Evolutionary conservation across 331 rosid species (phyloP).

Genomic region (Stylosanthes scabra): DNA sequence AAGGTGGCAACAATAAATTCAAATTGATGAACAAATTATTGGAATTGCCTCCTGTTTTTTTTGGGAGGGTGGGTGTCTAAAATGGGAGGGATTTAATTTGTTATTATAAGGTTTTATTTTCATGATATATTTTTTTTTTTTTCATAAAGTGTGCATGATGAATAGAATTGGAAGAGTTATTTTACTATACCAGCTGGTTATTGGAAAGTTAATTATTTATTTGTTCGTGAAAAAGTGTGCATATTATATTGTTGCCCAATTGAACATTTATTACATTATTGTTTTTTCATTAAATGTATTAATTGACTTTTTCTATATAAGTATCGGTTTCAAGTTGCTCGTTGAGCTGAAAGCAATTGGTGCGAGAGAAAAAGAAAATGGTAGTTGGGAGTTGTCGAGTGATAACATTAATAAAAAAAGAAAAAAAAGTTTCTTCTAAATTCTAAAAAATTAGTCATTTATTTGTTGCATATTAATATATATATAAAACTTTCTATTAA

Average conservation of each 20-base stretch:
- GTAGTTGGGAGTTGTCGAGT: neutral
- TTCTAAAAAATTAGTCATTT: too few relatives aligned
- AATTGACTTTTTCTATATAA: neutral
- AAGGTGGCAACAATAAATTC: constrained; percentile 49
- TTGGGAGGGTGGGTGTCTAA: neutral
- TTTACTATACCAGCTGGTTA: neutral
- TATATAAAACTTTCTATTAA: too few relatives aligned
- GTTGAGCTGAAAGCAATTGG: neutral
- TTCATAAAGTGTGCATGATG: constrained; percentile 33
- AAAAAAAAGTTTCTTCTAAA: too few relatives aligned
- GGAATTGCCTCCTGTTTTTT: constrained; percentile 2
- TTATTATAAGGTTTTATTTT: constrained; percentile 15
- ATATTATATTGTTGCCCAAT: constrained; percentile 27
- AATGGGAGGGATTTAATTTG: neutral
- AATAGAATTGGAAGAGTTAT: neutral
- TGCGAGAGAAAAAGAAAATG: neutral
- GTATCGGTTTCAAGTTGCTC: neutral
- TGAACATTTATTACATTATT: constrained; percentile 38
- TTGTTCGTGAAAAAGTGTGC: constrained; percentile 34
- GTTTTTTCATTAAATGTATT: constrained; percentile 37
- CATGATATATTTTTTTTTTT: neutral
- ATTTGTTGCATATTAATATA: too few relatives aligned
- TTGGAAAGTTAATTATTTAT: constrained; percentile 15
- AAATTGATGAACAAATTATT: too few relatives aligned
- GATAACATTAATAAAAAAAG: neutral